phyloP scores from a whole-genome alignment of 1,284 basidiomycete species.

The Trichosporon ovoides region DNA sequence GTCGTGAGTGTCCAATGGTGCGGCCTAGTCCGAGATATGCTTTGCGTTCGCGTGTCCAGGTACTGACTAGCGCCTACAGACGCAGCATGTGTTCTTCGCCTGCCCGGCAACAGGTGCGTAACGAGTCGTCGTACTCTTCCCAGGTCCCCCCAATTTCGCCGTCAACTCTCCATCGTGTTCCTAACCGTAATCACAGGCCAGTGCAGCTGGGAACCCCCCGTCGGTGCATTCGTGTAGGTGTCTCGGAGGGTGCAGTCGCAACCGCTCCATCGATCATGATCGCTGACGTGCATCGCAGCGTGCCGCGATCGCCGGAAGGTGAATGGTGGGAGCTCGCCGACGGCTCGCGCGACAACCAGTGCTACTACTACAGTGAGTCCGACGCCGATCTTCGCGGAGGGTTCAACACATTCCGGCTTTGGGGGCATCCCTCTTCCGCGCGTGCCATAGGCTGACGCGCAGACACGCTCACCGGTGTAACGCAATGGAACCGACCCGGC shows the following conservation, averaged over 20 bases:
- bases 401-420: background rate
- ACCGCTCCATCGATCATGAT: constrained; percentile 1
- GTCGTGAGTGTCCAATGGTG: constrained; percentile 21
- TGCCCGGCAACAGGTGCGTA: constrained; percentile 63
- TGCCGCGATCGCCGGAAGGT: constrained; percentile 75
- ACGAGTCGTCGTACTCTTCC: background rate
- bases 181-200: constrained; percentile 58
- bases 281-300: constrained; percentile 47
- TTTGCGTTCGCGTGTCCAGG: background rate
- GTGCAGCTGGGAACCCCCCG: constrained; percentile 84
- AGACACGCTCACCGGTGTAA: constrained; percentile 72
- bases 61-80: constrained; percentile 50
- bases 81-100: constrained; percentile 77
- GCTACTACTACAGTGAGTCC: constrained; percentile 76
- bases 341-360: constrained; percentile 66
- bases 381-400: background rate
- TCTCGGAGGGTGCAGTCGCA: background rate
- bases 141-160: background rate
- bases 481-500: constrained; percentile 78
- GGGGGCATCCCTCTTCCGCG: background rate
- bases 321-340: constrained; percentile 95
- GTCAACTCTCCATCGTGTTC: constrained; percentile 2
- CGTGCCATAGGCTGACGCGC: constrained; percentile 2
- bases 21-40: background rate
- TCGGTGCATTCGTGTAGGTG: constrained; percentile 78